A percentile compares a stretch with the other conserved stretches of the same genome.
Evolutionary conservation across 2,329 filamentous ascomycete species (phyloP).

Genomic region (Arthrobotrys musiformis): DNA sequence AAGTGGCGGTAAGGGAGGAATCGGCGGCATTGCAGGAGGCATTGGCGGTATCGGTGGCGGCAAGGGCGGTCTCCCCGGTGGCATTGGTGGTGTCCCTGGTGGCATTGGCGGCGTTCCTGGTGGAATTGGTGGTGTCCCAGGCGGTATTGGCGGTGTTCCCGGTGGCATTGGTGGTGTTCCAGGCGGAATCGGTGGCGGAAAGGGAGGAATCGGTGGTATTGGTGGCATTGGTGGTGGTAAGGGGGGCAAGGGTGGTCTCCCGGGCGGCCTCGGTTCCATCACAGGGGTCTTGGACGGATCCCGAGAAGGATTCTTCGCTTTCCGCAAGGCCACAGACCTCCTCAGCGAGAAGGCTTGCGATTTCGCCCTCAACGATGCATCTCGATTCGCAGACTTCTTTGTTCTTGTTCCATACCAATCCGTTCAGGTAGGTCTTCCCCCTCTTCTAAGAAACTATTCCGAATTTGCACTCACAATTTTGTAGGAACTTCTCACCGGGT

Average conservation of each 20-base stretch:
- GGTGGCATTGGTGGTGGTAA: neutral
- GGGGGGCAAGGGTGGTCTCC: neutral
- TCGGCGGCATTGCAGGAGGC: neutral
- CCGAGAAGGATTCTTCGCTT: conserved; percentile 28
- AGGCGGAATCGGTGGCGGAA: neutral
- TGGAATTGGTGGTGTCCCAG: neutral
- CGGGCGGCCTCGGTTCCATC: neutral
- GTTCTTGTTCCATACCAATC: conserved; percentile 31
- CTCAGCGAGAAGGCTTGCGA: conserved; percentile 44
- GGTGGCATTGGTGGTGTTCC: neutral
- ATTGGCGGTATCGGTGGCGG: neutral
- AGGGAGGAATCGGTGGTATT: neutral
- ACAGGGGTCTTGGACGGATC: neutral
- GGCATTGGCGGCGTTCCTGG: too few relatives aligned
- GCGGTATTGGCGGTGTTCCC: neutral
- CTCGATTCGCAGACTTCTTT: conserved; percentile 41
- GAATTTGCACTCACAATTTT: conserved; percentile 2
- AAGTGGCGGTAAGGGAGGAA: neutral
- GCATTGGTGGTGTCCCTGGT: neutral
- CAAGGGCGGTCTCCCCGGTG: neutral
- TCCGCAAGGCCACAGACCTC: conserved; percentile 42
- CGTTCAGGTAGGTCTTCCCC: conserved; percentile 17
- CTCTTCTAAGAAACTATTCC: neutral
- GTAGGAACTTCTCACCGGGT: conserved; percentile 36
- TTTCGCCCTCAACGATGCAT: conserved; percentile 38